Evolutionary conservation across 1,284 basidiomycete species (phyloP).

Genomic region (Phaffia rhodozyma): DNA sequence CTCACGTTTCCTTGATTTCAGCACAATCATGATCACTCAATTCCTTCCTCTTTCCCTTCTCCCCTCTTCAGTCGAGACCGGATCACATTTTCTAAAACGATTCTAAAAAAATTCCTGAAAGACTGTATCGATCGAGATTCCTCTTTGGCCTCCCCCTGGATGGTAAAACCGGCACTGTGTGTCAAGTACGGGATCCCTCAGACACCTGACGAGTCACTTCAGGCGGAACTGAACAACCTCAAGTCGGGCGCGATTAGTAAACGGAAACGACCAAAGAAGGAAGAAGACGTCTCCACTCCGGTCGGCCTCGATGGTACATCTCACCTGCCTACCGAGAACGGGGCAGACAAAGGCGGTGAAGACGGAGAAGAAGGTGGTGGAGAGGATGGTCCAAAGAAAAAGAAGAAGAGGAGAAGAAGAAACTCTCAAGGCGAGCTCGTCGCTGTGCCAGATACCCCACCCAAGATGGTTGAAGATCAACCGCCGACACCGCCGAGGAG

Average conservation of each 20-base stretch:
- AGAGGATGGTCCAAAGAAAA: constrained; percentile 13
- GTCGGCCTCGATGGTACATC: too few relatives aligned
- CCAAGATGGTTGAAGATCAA: not conserved
- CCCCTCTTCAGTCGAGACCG: constrained; percentile 63
- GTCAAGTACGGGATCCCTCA: constrained; percentile 68
- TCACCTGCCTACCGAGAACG: constrained; percentile 20
- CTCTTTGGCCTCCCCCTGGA: constrained; percentile 79
- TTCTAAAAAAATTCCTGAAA: constrained; percentile 86
- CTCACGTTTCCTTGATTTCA: not conserved
- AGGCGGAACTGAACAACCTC: constrained; percentile 34
- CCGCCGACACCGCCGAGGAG: constrained; percentile 51
- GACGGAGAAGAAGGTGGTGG: constrained; percentile 29
- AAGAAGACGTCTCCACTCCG: too few relatives aligned
- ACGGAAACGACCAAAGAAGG: too few relatives aligned
- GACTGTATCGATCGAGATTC: constrained; percentile 86
- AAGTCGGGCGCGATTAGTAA: too few relatives aligned
- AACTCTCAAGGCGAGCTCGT: not conserved
- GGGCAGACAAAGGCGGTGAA: constrained; percentile 42
- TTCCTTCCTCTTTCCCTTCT: not conserved
- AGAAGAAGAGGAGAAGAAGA: constrained; percentile 3
- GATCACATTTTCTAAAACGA: constrained; percentile 87
- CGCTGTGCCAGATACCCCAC: not conserved
- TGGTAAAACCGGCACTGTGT: constrained; percentile 74
- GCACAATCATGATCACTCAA: not conserved
- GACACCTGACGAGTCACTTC: constrained; percentile 70